Percentiles rank a stretch among this genome's conserved stretches.
Evolutionary conservation across 2,329 filamentous ascomycete species (phyloP).

Genomic region (Monosporascus sp.): DNA sequence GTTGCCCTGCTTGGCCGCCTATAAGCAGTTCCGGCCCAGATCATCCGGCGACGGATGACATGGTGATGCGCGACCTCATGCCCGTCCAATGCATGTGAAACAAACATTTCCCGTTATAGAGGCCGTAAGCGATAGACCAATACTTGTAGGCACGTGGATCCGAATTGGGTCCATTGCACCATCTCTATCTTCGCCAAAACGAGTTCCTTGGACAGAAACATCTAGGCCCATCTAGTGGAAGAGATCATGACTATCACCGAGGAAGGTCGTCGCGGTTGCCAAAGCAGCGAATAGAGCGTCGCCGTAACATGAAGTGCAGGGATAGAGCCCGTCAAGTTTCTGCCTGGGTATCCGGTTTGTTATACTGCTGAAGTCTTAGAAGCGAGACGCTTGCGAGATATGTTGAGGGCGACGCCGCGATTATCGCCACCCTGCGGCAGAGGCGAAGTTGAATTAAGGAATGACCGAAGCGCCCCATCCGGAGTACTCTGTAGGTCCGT

Average conservation of each 20-base stretch:
- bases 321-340: neutral
- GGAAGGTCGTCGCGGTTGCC: too few species aligned
- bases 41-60: neutral
- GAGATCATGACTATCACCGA: too few species aligned
- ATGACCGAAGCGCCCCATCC: neutral
- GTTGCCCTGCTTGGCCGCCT: neutral
- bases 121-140: neutral
- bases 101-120: neutral
- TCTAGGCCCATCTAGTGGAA: too few species aligned
- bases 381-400: too few species aligned
- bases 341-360: too few species aligned
- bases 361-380: too few species aligned
- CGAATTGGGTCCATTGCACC: neutral
- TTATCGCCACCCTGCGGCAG: neutral
- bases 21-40: neutral
- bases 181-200: neutral
- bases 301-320: neutral
- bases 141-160: neutral
- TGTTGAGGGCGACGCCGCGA: too few species aligned
- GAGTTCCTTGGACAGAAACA: too few species aligned
- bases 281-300: too few species aligned
- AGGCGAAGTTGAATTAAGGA: neutral
- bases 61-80: neutral
- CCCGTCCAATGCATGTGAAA: neutral
- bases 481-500: neutral